Conservation (phyloP, 345 rosid species). For the Citrus mangshanensis region DNA sequence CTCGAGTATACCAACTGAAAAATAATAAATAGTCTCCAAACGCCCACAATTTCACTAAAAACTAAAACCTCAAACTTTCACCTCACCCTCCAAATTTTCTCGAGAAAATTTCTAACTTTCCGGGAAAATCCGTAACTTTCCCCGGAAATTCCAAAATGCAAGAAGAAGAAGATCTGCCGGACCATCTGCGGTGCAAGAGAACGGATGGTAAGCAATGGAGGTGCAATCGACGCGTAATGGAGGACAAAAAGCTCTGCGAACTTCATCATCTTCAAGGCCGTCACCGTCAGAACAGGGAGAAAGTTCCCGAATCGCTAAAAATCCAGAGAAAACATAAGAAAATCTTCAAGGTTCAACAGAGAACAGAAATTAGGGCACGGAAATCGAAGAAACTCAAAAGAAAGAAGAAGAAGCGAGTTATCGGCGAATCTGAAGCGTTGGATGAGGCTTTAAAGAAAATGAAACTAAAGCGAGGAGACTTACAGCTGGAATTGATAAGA, state of each 20-base stretch:
- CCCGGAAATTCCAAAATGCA: neutral
- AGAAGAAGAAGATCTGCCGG: conserved; percentile 48
- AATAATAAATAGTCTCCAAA: conserved; percentile 20
- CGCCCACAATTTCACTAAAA: neutral
- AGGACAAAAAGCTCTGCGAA: conserved; percentile 82
- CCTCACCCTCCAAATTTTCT: conserved; percentile 8
- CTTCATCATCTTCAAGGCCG: conserved; percentile 65
- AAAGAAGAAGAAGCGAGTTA: conserved; percentile 26
- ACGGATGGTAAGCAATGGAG: conserved; percentile 96
- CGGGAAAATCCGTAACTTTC: conserved; percentile 8
- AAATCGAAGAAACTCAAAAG: conserved; percentile 31
- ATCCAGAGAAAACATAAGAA: conserved; percentile 44
- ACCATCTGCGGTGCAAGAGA: conserved; percentile 82
- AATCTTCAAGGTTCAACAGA: conserved; percentile 3
- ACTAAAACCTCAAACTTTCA: neutral
- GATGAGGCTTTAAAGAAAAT: conserved; percentile 53
- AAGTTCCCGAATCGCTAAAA: conserved; percentile 61
- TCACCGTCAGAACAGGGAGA: conserved; percentile 53
- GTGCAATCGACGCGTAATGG: conserved; percentile 73
- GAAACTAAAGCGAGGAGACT: conserved; percentile 63
- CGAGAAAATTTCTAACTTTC: conserved; percentile 10
- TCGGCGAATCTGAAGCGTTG: conserved; percentile 43
- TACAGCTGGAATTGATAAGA: conserved; percentile 69
- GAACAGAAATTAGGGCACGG: conserved; percentile 50
- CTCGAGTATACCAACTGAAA: neutral